These are phyloP conservation scores for Russula griseocarnosa DNA, from an alignment of 768 basidiomycete genomes.

Conservation along the genomic window DNA sequence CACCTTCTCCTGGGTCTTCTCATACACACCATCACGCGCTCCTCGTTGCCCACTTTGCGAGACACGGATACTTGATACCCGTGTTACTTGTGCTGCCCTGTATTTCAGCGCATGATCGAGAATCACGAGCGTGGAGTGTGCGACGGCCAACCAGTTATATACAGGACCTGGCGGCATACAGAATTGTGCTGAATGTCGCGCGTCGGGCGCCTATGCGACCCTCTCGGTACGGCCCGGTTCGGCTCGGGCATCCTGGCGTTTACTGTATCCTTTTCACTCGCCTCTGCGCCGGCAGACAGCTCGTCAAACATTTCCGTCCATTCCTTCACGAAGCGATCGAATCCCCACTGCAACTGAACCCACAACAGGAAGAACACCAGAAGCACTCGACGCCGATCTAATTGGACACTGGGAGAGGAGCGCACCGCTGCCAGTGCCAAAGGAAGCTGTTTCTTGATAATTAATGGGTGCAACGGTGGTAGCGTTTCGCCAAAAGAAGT, in stretches of 20 bases:
- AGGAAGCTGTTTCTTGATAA: neutral
- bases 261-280: no score
- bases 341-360: conserved; percentile 6
- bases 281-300: neutral
- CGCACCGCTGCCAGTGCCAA: neutral
- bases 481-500: neutral
- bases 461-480: neutral
- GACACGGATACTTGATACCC: conserved; percentile 31
- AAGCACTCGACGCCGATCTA: neutral
- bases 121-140: conserved; percentile 57
- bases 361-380: neutral
- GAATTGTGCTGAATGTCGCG: no score
- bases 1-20: neutral
- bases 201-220: no score
- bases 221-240: no score
- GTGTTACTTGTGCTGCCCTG: conserved; percentile 41
- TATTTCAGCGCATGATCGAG: conserved; percentile 59
- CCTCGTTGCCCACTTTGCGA: neutral
- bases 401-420: neutral
- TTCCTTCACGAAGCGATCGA: conserved; percentile 20
- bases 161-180: conserved; percentile 66
- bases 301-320: conserved; percentile 24
- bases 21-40: neutral
- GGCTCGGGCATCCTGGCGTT: no score
- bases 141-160: conserved; percentile 70